Evolutionary conservation across 1,139 yeast species (phyloP), one percentile per base, ranked within the genome.

Genomic region (Taphrina sp.): DNA sequence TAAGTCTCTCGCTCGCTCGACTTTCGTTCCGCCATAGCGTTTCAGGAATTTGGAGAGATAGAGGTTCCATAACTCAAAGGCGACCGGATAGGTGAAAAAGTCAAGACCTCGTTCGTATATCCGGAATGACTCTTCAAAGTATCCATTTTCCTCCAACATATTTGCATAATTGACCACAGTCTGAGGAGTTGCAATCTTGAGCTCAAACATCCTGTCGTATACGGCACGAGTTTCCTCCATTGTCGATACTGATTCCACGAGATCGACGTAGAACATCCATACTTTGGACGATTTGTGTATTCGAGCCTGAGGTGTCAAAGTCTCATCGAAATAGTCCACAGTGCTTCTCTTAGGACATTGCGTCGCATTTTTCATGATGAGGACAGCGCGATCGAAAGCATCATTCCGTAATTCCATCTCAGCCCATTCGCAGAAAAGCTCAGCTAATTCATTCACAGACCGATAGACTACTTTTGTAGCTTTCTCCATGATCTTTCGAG

Each of bases 241-340:
- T 34, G 79, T 78, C 3, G 79, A 76, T 41, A 77, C 72, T 20
- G 86, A 77, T 67, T 86, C 95, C 19, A 84, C 74, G 24, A 87
- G 68, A 64, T 88, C 96, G 33, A 88, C 69, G 65, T 85, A 87
- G 61, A 80, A 80, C 5, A 79, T 71, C 96, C 96, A 89, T 2
- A 88, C 68, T 58, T 77, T 78, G 52, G 73, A 71, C 3, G 86
- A 81, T 63, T 79, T 82, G 64, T 78, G 81, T 2, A 84, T 64
- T 23, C 87, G 70, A 29, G 76, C 71, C 61, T 84, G 88, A 0
- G 85, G 79, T 3, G 83, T 72, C 1, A 75, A 59, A 0, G 72
- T 64, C n/a, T 71, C 69, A 62, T 80, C 81, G 33, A 71, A 69
- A 61, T 67, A 76, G 52, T 70, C 68, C 12, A 75, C 63, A 16